A percentile compares a stretch with the other conserved stretches of the same genome.
These are phyloP conservation scores for Phytopythium vexans DNA, from an alignment of 352 stramenopile genomes.

Conservation along the genomic window DNA sequence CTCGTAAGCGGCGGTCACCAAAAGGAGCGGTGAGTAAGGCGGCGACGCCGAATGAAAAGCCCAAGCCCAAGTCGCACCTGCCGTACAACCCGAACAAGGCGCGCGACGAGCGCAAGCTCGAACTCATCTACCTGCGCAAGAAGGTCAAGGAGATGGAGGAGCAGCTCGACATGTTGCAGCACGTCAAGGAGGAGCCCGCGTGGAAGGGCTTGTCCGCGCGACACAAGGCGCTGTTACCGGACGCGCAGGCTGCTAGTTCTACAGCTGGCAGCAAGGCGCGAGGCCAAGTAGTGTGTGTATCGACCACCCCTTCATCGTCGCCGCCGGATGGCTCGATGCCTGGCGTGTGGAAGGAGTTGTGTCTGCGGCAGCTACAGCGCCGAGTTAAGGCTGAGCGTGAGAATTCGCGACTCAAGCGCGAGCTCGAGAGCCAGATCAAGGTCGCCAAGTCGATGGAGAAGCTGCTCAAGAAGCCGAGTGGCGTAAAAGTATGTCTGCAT, in stretches of 20 bases:
- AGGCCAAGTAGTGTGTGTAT: neutral
- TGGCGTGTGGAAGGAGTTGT: slow-evolving; percentile 34
- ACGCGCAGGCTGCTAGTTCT: neutral
- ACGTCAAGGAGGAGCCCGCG: neutral
- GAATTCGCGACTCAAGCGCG: slow-evolving; percentile 43
- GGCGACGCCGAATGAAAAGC: neutral
- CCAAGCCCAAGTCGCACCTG: slow-evolving; percentile 7
- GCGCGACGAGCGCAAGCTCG: slow-evolving; percentile 35
- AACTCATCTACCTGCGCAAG: slow-evolving; percentile 38
- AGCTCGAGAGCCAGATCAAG: slow-evolving; percentile 44
- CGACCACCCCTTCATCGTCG: neutral
- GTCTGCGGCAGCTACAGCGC: slow-evolving; percentile 21
- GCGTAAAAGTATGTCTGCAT: neutral
- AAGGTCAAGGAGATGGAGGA: slow-evolving; percentile 42
- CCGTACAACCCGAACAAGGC: slow-evolving; percentile 30
- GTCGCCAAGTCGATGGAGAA: slow-evolving; percentile 44
- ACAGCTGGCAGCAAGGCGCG: neutral
- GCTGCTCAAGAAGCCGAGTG: slow-evolving; percentile 28
- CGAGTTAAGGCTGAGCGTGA: slow-evolving; percentile 36
- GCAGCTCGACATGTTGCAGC: slow-evolving; percentile 22
- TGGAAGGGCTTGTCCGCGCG: too few relatives aligned
- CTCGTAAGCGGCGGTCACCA: slow-evolving; percentile 1
- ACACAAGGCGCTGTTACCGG: too few relatives aligned
- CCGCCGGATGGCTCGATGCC: slow-evolving; percentile 1
- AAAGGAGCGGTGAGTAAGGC: neutral